Conservation (phyloP, 148 eudicot species). For the Amaranthus palmeri region DNA sequence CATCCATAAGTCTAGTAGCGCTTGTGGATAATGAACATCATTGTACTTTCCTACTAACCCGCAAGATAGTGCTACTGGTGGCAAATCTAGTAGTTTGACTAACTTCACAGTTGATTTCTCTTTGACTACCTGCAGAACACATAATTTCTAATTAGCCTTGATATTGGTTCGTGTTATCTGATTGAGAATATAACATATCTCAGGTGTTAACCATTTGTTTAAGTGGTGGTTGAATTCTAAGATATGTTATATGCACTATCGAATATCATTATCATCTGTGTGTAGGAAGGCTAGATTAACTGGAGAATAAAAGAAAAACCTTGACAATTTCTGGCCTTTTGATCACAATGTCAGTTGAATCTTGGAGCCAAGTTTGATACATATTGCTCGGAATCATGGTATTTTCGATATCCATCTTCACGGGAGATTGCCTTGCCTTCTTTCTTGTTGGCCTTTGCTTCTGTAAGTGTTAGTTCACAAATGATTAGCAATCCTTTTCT, state of each 20-base stretch:
- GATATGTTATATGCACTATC: no score
- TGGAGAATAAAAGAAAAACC: constrained; percentile 30
- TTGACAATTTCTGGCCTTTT: constrained; percentile 54
- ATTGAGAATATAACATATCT: no score
- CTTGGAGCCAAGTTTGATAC: constrained; percentile 90
- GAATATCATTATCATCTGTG: neutral
- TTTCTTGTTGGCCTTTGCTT: constrained; percentile 34
- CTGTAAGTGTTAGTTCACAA: constrained; percentile 20
- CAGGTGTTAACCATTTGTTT: no score
- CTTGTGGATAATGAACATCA: constrained; percentile 57
- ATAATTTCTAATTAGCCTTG: neutral
- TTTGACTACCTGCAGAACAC: constrained; percentile 30
- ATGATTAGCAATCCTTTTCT: neutral
- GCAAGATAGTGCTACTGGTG: constrained; percentile 57
- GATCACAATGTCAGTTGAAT: constrained; percentile 49
- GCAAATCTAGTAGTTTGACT: constrained; percentile 54
- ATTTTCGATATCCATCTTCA: constrained; percentile 66
- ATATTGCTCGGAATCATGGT: constrained; percentile 69
- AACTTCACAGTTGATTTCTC: constrained; percentile 45
- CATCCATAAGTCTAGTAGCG: constrained; percentile 64
- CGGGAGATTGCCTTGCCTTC: constrained; percentile 39
- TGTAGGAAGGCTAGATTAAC: neutral
- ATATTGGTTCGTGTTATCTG: neutral
- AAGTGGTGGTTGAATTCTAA: no score
- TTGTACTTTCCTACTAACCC: constrained; percentile 37